Percentiles rank a stretch among this genome's conserved stretches.
phyloP scores from a whole-genome alignment of 1,139 yeast genomes.

The Geotrichum fermentans region DNA sequence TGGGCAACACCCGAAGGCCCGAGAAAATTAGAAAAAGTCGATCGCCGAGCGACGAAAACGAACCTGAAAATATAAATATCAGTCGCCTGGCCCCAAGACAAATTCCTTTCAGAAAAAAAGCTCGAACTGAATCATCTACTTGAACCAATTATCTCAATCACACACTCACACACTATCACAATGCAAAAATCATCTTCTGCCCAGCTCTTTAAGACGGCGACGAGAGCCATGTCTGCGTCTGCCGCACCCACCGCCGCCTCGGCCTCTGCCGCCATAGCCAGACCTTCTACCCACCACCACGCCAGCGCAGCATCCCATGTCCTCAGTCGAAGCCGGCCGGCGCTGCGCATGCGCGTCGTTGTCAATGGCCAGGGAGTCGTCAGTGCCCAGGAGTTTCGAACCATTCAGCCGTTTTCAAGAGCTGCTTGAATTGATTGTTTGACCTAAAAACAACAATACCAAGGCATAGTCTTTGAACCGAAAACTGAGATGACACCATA shows the following conservation, averaged over 20 bases:
- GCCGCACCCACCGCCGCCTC: neutral
- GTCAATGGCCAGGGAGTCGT: slow-evolving; percentile 15
- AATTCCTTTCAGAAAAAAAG: too few relatives aligned
- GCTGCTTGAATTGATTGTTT: too few relatives aligned
- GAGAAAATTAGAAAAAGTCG: too few relatives aligned
- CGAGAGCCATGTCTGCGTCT: slow-evolving; percentile 9
- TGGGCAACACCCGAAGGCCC: too few relatives aligned
- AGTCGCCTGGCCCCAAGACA: neutral
- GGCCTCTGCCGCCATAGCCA: neutral
- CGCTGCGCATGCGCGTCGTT: slow-evolving; percentile 17
- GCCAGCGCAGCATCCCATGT: neutral
- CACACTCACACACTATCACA: neutral
- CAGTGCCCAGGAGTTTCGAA: slow-evolving; percentile 13
- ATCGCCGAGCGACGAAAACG: neutral
- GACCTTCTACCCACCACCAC: neutral
- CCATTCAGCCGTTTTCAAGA: slow-evolving; percentile 1
- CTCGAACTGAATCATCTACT: too few relatives aligned
- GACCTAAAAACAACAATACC: too few relatives aligned
- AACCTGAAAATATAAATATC: neutral
- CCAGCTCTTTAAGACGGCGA: slow-evolving; percentile 7
- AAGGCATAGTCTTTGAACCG: too few relatives aligned
- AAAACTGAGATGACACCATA: too few relatives aligned
- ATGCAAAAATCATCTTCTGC: slow-evolving; percentile 8
- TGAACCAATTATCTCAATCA: neutral
- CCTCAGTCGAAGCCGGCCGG: neutral